Conservation (phyloP, 306 rosid species). For the Quillaja saponaria region DNA sequence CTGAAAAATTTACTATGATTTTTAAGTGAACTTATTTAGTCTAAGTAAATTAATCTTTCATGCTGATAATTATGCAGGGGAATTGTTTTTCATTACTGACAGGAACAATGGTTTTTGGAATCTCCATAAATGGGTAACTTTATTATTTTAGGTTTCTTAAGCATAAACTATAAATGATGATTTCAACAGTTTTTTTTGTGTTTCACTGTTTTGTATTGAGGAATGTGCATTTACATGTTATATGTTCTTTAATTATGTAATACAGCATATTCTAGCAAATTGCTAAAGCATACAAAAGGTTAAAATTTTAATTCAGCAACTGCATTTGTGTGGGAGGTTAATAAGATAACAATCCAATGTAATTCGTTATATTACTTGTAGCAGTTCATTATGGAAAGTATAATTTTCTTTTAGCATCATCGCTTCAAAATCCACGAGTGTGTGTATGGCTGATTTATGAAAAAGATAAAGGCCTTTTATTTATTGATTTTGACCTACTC, state of each 20-base stretch:
- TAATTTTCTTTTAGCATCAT: not conserved
- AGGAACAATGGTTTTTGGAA: slow-evolving; percentile 88
- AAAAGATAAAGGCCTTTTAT: too few species aligned
- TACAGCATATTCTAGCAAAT: slow-evolving; percentile 1
- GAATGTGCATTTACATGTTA: slow-evolving; percentile 5
- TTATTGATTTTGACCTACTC: slow-evolving; percentile 13
- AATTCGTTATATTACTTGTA: slow-evolving; percentile 5
- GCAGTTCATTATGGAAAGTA: slow-evolving; percentile 9
- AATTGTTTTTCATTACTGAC: slow-evolving; percentile 81
- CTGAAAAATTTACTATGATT: slow-evolving; percentile 17
- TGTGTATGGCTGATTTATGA: slow-evolving; percentile 4
- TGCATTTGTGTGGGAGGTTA: not conserved
- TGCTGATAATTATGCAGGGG: slow-evolving; percentile 65
- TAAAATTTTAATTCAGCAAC: not conserved
- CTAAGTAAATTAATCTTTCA: slow-evolving; percentile 1
- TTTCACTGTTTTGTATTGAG: slow-evolving; percentile 12
- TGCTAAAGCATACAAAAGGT: slow-evolving; percentile 12
- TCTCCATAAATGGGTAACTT: slow-evolving; percentile 87
- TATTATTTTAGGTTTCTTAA: slow-evolving; percentile 4
- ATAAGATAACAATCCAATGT: not conserved
- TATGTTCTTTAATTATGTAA: too few species aligned
- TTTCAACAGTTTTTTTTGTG: not conserved
- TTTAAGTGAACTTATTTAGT: slow-evolving; percentile 16
- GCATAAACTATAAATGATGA: not conserved
- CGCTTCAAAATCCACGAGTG: not conserved